phyloP scores from a whole-genome alignment of 768 basidiomycete species.

The Lactarius trivialis region DNA sequence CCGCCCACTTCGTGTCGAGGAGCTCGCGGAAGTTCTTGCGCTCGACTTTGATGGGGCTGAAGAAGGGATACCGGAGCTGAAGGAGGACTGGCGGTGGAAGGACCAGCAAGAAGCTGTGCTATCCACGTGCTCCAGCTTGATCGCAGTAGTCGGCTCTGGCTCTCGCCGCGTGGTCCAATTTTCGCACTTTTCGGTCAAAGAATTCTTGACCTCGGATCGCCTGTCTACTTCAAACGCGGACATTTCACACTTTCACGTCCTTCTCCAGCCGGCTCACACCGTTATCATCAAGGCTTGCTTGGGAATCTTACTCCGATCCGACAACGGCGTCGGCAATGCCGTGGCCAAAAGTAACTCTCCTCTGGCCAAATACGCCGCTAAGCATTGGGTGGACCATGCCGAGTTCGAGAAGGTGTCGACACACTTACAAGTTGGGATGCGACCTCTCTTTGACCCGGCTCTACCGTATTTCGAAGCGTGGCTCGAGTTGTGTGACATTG shows the following conservation, averaged over 20 bases:
- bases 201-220: background rate
- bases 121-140: background rate
- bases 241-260: background rate
- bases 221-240: background rate
- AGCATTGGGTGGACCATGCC: background rate
- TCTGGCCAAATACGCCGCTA: background rate
- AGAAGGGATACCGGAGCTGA: background rate
- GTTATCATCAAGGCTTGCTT: background rate
- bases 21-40: background rate
- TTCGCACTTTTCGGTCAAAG: background rate
- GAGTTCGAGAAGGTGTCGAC: background rate
- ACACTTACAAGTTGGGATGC: background rate
- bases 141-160: background rate
- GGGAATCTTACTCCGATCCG: background rate
- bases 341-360: background rate
- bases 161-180: background rate
- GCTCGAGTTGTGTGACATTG: background rate
- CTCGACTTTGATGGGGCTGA: background rate
- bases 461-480: background rate
- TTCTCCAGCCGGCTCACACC: background rate
- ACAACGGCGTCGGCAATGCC: background rate
- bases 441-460: background rate
- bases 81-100: background rate
- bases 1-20: background rate
- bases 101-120: background rate